Evolutionary conservation across 257 asterid genomes (phyloP).

Genomic region (Solanum peruvianum): DNA sequence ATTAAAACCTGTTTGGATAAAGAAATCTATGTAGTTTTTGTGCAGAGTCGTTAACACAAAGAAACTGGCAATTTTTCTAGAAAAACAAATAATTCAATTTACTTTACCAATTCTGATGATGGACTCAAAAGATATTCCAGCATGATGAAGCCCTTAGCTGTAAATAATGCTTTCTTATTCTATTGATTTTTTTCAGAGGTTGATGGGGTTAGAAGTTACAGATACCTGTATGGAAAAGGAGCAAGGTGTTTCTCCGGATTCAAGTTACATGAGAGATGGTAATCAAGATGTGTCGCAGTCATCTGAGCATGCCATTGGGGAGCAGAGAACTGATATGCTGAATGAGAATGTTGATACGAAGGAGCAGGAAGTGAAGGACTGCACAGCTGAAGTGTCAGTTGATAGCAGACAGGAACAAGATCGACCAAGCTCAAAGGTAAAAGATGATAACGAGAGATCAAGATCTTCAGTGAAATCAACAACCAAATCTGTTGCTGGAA

Average conservation of each 20-base stretch:
- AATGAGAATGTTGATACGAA: slow-evolving; percentile 28
- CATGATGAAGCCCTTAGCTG: not conserved
- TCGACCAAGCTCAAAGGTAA: slow-evolving; percentile 6
- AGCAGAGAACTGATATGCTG: slow-evolving; percentile 14
- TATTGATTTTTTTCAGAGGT: slow-evolving; percentile 8
- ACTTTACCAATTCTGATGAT: not conserved
- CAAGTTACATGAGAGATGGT: not conserved
- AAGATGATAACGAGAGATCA: slow-evolving; percentile 21
- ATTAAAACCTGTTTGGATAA: not conserved
- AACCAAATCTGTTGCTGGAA: slow-evolving; percentile 27
- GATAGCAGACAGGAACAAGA: slow-evolving; percentile 24
- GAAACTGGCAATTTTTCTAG: not conserved
- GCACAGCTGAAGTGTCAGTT: slow-evolving; percentile 26
- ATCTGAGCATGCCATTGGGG: slow-evolving; percentile 26
- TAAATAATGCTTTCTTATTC: not conserved
- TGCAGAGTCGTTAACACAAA: not conserved
- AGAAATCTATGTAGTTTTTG: not conserved
- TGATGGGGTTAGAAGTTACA: slow-evolving; percentile 47
- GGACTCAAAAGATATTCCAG: not conserved
- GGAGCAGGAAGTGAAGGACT: slow-evolving; percentile 51
- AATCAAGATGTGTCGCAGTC: slow-evolving; percentile 9
- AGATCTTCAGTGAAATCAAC: slow-evolving; percentile 24
- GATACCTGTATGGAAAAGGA: slow-evolving; percentile 59
- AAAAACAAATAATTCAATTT: not conserved
- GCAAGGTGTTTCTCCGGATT: slow-evolving; percentile 32